Evolutionary conservation across 495 filamentous ascomycete species (phyloP), one percentile per base, ranked within the genome.

Genomic region (Penicillium herquei): DNA sequence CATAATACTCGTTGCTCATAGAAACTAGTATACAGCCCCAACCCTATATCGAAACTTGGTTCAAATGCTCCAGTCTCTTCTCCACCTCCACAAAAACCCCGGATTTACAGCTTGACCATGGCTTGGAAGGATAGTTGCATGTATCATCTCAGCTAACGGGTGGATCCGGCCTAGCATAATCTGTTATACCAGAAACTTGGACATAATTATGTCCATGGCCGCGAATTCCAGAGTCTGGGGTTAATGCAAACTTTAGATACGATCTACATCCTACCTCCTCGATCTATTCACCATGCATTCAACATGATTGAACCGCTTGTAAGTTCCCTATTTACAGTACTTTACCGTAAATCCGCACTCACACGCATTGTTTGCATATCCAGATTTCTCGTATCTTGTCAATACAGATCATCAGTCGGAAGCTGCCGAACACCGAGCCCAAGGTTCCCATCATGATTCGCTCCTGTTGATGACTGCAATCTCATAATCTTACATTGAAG

Each of bases 391-490:
- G 37, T 43, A 16, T 35, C 46, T 43, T 39, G 46, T 44, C 39
- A 50, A 44, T 26, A 40, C 39, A 31, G 7, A 26, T 26, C 35
- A 35, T 57, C 26, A 46, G 5, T 56, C 60, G 60, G 60, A 59
- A 56, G 30, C 56, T 56, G 56, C 60, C 60, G 60, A 63, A 56
- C 60, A 56, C 60, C 60, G 60, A 52, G 30, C n/a, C 45, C n/a
- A 56, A 39, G 48, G 44, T 17, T 6, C 12, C 48, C 33, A 18
- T 26, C 45, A 57, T 48, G 17, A 11, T 34, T 41, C 18, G 3
- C 35, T 40, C 39, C 56, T 58, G 42, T 40, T 55, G 56, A 54
- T 58, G 49, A 26, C 31, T 45, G 31, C 34, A 32, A 56, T 53
- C 35, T 44, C 13, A 7, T 17, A 30, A 14, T 34, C n/a, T 21